These are phyloP conservation scores for Lichtheimia corymbifera DNA, from an alignment of 371 early-diverging fungal species.

Conservation along the genomic window DNA sequence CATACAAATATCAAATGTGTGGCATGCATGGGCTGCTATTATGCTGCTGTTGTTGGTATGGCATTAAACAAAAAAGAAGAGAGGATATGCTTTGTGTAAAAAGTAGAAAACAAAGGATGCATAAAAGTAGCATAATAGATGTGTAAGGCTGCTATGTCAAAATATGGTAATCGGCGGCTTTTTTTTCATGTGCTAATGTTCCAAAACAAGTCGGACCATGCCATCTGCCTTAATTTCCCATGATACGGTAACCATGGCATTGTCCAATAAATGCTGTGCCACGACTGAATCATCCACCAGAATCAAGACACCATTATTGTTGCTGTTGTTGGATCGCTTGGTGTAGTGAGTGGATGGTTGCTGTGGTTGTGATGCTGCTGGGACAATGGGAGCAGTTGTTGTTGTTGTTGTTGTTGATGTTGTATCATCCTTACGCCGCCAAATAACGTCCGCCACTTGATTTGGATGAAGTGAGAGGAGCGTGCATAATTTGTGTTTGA, in stretches of 20 bases:
- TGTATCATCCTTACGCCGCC: slow-evolving; percentile 15
- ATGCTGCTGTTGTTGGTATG: no score
- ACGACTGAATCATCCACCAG: slow-evolving; percentile 16
- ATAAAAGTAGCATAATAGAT: no score
- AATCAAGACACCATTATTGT: slow-evolving; percentile 2
- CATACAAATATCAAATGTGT: no score
- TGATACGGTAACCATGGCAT: slow-evolving; percentile 12
- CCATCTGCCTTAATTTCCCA: slow-evolving; percentile 27
- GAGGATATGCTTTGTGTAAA: no score
- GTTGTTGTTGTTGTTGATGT: not conserved
- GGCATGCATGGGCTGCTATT: no score
- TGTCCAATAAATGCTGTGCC: slow-evolving; percentile 12
- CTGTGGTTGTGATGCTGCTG: not conserved
- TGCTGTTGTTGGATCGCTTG: not conserved
- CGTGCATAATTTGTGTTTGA: slow-evolving; percentile 16
- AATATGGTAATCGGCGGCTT: not conserved
- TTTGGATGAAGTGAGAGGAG: slow-evolving; percentile 19
- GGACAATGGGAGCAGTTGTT: not conserved
- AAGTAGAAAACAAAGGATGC: no score
- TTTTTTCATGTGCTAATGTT: slow-evolving; percentile 1
- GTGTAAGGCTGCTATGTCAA: no score
- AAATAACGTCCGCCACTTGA: slow-evolving; percentile 19
- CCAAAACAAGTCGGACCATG: slow-evolving; percentile 7
- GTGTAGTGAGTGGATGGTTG: not conserved
- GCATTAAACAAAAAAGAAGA: no score